Evolutionary conservation across 116 monocot species (phyloP).

Genomic region (Zostera marina): DNA sequence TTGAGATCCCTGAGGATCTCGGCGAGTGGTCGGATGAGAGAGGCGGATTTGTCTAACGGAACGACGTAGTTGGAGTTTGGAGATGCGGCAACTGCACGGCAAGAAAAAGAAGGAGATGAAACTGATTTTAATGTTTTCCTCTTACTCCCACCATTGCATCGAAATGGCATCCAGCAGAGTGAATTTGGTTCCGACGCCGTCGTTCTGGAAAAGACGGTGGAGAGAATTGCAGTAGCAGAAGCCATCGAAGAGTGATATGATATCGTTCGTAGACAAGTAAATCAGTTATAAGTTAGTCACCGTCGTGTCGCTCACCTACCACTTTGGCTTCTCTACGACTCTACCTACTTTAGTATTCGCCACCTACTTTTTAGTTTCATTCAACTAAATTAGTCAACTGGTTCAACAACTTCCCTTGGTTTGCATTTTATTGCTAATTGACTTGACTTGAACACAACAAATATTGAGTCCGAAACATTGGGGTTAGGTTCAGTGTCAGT

Average conservation of each 20-base stretch:
- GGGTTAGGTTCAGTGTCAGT: too few species aligned
- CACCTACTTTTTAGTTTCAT: too few species aligned
- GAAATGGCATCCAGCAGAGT: too few species aligned
- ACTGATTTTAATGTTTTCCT: background rate
- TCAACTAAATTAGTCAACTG: too few species aligned
- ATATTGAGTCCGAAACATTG: too few species aligned
- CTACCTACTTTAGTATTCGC: background rate
- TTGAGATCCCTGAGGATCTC: slow-evolving; percentile 83
- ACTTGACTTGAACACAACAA: too few species aligned
- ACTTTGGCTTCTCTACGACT: background rate
- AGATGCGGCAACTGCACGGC: background rate
- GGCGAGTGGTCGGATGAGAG: slow-evolving; percentile 27
- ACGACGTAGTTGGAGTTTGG: slow-evolving; percentile 10
- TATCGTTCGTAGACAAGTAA: too few species aligned
- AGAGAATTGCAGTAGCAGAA: background rate
- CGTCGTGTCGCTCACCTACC: background rate
- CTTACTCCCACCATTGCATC: too few species aligned
- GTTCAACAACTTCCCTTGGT: too few species aligned
- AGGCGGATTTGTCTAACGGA: slow-evolving; percentile 3
- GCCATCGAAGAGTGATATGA: background rate
- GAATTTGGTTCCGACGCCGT: background rate
- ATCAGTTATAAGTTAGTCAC: too few species aligned
- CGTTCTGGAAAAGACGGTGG: background rate
- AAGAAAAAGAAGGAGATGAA: background rate
- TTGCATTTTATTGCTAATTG: too few species aligned